Evolutionary conservation across 176 grass and related monocot species (phyloP).

Genomic region (Avena atlantica): DNA sequence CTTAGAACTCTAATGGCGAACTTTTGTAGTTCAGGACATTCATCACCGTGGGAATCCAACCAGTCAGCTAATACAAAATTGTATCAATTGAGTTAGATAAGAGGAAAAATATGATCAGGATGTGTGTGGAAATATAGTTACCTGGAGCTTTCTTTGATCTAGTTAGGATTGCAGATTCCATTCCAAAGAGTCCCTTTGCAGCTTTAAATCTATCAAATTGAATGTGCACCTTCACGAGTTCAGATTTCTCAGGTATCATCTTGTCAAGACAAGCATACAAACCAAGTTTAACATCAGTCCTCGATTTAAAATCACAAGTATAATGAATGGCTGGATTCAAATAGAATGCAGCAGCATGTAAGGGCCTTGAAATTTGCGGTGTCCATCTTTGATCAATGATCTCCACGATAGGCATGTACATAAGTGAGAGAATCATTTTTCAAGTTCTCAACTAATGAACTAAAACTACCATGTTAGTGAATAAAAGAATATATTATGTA

Average conservation of each 20-base stretch:
- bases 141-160: neutral
- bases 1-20: neutral
- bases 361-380: neutral
- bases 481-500: neutral
- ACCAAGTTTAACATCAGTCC: neutral
- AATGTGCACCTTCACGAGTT: neutral
- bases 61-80: neutral
- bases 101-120: neutral
- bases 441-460: too few relatives aligned
- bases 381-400: slow-evolving; percentile 1
- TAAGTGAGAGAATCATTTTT: neutral
- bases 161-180: neutral
- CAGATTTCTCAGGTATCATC: neutral
- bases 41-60: neutral
- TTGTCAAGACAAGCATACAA: neutral
- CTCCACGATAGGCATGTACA: neutral
- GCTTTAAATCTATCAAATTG: too few relatives aligned
- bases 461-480: neutral
- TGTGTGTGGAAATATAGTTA: neutral
- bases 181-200: neutral
- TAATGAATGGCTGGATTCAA: neutral
- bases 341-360: neutral
- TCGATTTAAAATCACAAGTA: neutral
- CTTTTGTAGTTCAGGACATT: neutral
- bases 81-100: too few relatives aligned